A percentile compares a stretch with the other conserved stretches of the same genome.
These are phyloP conservation scores for Suhomyces pyralidae DNA, from an alignment of 805 yeast genomes.

Conservation along the genomic window DNA sequence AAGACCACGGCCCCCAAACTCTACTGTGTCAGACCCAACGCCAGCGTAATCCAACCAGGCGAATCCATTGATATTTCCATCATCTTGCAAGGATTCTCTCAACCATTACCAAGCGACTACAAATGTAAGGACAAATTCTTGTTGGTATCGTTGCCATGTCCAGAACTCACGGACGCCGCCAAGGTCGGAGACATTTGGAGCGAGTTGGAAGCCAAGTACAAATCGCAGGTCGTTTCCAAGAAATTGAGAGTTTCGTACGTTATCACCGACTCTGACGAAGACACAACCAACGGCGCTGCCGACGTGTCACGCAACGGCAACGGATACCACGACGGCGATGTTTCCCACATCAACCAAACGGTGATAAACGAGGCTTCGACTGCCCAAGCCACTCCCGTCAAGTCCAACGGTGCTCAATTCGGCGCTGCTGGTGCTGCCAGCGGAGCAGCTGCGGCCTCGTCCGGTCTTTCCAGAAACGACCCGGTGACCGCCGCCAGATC, in stretches of 20 bases:
- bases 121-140: conserved; percentile 91
- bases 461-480: conserved; percentile 3
- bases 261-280: conserved; percentile 26
- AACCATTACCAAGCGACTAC: conserved; percentile 69
- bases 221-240: conserved; percentile 55
- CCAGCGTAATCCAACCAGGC: conserved; percentile 76
- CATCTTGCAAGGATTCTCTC: conserved; percentile 77
- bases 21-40: conserved; percentile 95
- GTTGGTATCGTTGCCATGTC: conserved; percentile 80
- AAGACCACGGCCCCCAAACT: conserved; percentile 97
- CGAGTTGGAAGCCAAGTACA: conserved; percentile 59
- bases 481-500: neutral
- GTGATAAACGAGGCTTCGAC: conserved; percentile 8
- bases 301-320: conserved; percentile 7
- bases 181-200: conserved; percentile 73
- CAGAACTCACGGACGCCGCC: conserved; percentile 52
- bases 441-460: conserved; percentile 10
- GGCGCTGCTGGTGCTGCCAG: conserved; percentile 17
- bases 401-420: conserved; percentile 9
- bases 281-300: conserved; percentile 5
- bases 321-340: conserved; percentile 13
- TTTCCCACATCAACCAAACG: conserved; percentile 10
- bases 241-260: conserved; percentile 63
- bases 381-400: conserved; percentile 13
- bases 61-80: conserved; percentile 69